phyloP scores from a whole-genome alignment of 1,284 basidiomycete genomes.

The Meripilus lineatus region DNA sequence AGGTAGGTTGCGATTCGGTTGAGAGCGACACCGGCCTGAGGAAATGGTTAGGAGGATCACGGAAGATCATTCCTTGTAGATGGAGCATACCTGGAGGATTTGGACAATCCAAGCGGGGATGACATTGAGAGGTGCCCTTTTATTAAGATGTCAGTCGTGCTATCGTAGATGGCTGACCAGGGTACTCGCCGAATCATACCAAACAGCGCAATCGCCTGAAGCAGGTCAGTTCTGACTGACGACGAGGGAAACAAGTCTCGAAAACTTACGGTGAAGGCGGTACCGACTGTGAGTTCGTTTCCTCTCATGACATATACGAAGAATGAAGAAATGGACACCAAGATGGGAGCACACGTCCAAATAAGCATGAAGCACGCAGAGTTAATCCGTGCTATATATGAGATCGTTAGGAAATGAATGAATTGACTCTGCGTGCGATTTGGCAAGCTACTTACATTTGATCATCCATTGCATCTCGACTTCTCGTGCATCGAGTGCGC shows the following conservation, averaged over 20 bases:
- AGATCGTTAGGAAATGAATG: too few relatives aligned
- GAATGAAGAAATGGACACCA: slow-evolving; percentile 70
- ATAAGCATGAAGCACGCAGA: slow-evolving; percentile 57
- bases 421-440: slow-evolving; percentile 17
- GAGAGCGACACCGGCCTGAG: slow-evolving; percentile 68
- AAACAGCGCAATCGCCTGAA: slow-evolving; percentile 69
- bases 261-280: slow-evolving; percentile 63
- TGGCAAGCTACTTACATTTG: slow-evolving; percentile 40
- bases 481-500: slow-evolving; percentile 51
- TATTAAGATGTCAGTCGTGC: background rate
- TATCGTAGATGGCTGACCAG: background rate
- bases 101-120: slow-evolving; percentile 66
- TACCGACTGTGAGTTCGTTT: slow-evolving; percentile 59
- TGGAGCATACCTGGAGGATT: slow-evolving; percentile 43
- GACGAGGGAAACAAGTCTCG: slow-evolving; percentile 3
- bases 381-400: slow-evolving; percentile 52
- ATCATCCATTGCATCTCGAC: slow-evolving; percentile 68
- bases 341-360: slow-evolving; percentile 63
- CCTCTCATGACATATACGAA: slow-evolving; percentile 56
- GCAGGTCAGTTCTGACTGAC: slow-evolving; percentile 4
- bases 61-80: background rate
- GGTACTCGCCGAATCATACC: slow-evolving; percentile 56
- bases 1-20: slow-evolving; percentile 81
- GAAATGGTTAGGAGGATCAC: slow-evolving; percentile 13
- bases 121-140: slow-evolving; percentile 58